Base-by-base conservation (phyloP, 257 asterid genomes). In the Ehretia macrophylla region DNA sequence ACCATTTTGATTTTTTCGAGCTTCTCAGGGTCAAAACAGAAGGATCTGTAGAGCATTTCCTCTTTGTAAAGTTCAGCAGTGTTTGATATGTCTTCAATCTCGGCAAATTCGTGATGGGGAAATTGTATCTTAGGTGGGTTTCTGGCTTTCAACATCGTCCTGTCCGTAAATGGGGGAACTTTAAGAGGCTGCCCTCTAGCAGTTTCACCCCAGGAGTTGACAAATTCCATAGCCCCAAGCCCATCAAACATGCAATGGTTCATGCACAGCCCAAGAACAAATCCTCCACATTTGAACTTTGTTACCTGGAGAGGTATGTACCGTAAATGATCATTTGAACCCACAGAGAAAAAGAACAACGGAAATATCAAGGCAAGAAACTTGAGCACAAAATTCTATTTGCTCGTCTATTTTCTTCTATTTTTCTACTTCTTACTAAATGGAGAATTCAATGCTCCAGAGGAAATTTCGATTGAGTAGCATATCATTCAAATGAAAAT, bases 211-310 rank as follows among this genome's bases (percentile, higher is more conserved):
- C 94, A 91, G 4, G 84, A 67, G 44, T 91, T 91, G 21, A 87
- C 94, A 63, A 87, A 91, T 39, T 85, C 94, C 98, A 87, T 91
- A 0, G 98, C 98, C 0, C 85, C 94, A 48, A 85, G 85, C 38
- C 98, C 98, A 55, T 87, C 96, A 55, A 85, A 81, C 96, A 91
- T 85, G 56, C 96, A 83, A 54, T 91, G 98, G 64, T 91, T 91
- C 94, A 85, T 82, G 74, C 96, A 82, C 60, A 91, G 17, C 11
- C 98, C 95, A 0, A 91, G 77, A 37, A 82, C 96, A 60, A 91
- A 91, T 17, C 98, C 98, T 23, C 98, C 96, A 75, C 96, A 85
- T 60, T 83, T 81, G 89, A 90, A 90, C 70, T 82, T 81, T 1
- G 98, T 90, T 65, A 83, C 94, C 96, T 90, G 72, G 18, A 50